Evolutionary conservation across 345 rosid species (phyloP), one percentile per base, ranked within the genome.

Genomic region (Sonneratia caseolaris): DNA sequence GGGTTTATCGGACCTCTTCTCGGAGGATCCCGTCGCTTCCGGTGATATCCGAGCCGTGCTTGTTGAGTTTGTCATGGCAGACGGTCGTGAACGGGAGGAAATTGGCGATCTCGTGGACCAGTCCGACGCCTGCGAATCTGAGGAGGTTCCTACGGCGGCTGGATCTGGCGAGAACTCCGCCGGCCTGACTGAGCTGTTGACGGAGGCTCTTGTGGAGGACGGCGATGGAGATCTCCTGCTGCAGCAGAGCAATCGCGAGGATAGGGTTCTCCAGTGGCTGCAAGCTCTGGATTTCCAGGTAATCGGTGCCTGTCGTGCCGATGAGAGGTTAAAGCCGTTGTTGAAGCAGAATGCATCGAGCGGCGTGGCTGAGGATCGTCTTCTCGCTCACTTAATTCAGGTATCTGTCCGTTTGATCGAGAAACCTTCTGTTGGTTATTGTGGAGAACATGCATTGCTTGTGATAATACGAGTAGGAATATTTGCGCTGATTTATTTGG

Each of bases 241-340:
- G 71, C 91, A 87, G 24, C 76, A 76, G 18, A 84, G 78, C 77
- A 88, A 76, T 76, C 84, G 89, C 21, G 97, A 88, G 76, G 94
- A 86, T 75, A 90, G 82, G 81, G 88, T 96, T 75, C 61, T 92
- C 76, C 83, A 80, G 84, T 96, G 99, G 99, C 76, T 96, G 18
- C 98, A 83, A 71, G 94, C 98, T 68, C 84, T 96, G 74, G 98
- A 96, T 80, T 72, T 91, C 87, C 99, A 92, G 68, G 90, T 96
- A 19, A 72, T 89, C 59, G 99, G 99, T 24, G 98, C 98, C 32
- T 96, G 99, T 79, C 83, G 99, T n/a, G 92, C 86, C 8, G 98
- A 96, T 19, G 99, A 96, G 88, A 87, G 99, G 74, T 76, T 96
- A 78, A 96, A 88, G 83, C 99, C 99, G 18, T 75, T 96, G 85